Evolutionary conservation across 495 filamentous ascomycete species (phyloP), one percentile per base, ranked within the genome.

Genomic region (Trichoderma asperelloides): DNA sequence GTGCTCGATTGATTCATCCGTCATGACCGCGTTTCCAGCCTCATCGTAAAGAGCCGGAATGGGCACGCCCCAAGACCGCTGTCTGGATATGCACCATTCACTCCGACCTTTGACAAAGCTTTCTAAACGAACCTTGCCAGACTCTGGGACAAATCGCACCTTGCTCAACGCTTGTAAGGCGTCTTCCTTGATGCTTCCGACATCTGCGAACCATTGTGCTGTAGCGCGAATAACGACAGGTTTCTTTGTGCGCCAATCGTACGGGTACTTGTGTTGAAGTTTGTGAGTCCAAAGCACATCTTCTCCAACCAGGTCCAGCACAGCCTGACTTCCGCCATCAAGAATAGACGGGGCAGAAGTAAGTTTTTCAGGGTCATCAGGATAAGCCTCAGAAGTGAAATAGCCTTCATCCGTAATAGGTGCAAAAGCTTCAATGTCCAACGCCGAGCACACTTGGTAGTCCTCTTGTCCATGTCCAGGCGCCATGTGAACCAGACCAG

Each of bases 41-140:
- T 85, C 81, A 68, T 91, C 84, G 73, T 96, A 98, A 6, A 99
- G 78, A 23, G 91, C 91, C 21, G 95, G 95, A 66, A 99, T 98
- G 0, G 96, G 95, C 21, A 97, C 89, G 70, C 95, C 95, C 95
- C 95, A 99, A 11, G 91, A 90, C 41, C 95, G 88, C 75, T 99
- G 95, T 39, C 95, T 88, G n/a, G 96, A 98, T 71, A 99, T 96
- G 74, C 95, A 99, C 95, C 95, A 99, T 75, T 98, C 94, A 69
- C 85, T 96, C 40, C 95, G 86, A 57, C 91, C 91, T 71, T 88
- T 85, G 33, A 98, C 81, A 73, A 97, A 98, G 66, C 88, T 89
- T 73, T 89, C 84, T 51, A 99, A 81, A 51, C 96, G 82, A 2
- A 84, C 81, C 69, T 82, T 87, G 4, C 92, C 91, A 40, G 80